Base-by-base conservation (phyloP, 1,284 basidiomycete genomes). In the Waitea zeae region DNA sequence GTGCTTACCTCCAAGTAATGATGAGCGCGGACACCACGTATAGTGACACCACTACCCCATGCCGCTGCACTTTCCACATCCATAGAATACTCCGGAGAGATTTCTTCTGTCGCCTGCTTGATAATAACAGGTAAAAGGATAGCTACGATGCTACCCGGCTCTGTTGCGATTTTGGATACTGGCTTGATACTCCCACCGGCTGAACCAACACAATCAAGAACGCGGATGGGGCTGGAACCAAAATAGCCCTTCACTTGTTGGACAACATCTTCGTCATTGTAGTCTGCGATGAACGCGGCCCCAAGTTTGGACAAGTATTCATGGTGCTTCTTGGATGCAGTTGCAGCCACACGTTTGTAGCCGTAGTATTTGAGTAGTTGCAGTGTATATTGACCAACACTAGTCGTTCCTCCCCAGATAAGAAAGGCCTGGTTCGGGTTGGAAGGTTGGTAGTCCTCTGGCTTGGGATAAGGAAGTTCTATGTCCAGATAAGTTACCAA, bases 381-480 rank as follows among this genome's bases (percentile, higher is more conserved):
- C 31, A 73, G 44, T 13, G 58, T 51, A 41, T 67, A 70, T 39
- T 68, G 61, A 3, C 69, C 70, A 1, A 62, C 46, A n/a, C 64
- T 66, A 3, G 70, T 54, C 7, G 70, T 67, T 12, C 62, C 64
- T 35, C 70, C 67, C 39, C 67, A 74, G 17, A 76, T 50, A 6
- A 70, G 53, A 36, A 70, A 62, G 1, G 65, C 56, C 2, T 44
- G 45, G 9, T 48, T 38, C 3, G 55, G 48, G 11, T 52, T 44
- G 14, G 53, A 46, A 11, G 63, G 59, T 2, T 51, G 36, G 1
- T 44, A 35, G 0, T 48, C 34, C 1, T 52, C 44, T 3, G 60
- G 61, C 41, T 63, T 58, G 3, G 54, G 49, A 31, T 38, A 7
- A 0, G 64, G 61, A 9, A 57, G 31, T 2, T 63, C 58, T 4